A percentile compares a stretch with the other conserved stretches of the same genome.
Evolutionary conservation across 768 basidiomycete species (phyloP).

Genomic region (Phlegmacium glaucopus): DNA sequence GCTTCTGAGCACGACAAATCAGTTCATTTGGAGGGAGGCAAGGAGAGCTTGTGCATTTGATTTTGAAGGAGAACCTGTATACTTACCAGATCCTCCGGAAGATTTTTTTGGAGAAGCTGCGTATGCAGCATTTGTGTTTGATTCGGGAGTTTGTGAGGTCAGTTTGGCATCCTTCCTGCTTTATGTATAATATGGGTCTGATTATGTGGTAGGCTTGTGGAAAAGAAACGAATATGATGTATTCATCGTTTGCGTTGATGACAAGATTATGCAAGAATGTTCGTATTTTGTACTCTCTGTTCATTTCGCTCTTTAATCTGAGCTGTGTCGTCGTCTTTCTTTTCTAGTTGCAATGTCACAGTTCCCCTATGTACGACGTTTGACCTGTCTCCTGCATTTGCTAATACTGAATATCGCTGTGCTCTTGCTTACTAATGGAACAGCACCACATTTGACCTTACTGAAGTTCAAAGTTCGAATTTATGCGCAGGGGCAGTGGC

Average conservation of each 20-base stretch:
- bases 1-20: slow-evolving; percentile 40
- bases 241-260: slow-evolving; percentile 45
- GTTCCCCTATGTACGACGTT: not conserved
- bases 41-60: slow-evolving; percentile 27
- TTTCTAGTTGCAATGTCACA: not conserved
- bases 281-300: slow-evolving; percentile 1
- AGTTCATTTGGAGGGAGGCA: slow-evolving; percentile 58
- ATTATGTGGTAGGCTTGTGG: slow-evolving; percentile 34
- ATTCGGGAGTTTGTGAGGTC: slow-evolving; percentile 54
- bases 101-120: slow-evolving; percentile 47
- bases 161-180: slow-evolving; percentile 8
- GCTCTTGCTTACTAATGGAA: too few relatives aligned
- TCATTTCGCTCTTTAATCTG: too few relatives aligned
- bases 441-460: too few relatives aligned
- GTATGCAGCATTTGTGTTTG: slow-evolving; percentile 66
- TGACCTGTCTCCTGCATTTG: too few relatives aligned
- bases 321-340: not conserved
- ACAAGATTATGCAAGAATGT: slow-evolving; percentile 42
- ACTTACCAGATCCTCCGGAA: slow-evolving; percentile 19
- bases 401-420: too few relatives aligned
- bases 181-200: not conserved
- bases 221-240: slow-evolving; percentile 32
- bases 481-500: not conserved
- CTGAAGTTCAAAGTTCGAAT: not conserved
- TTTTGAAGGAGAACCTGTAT: slow-evolving; percentile 1